Conservation (phyloP, 805 yeast genomes). For the Kazachstania taianensis region DNA sequence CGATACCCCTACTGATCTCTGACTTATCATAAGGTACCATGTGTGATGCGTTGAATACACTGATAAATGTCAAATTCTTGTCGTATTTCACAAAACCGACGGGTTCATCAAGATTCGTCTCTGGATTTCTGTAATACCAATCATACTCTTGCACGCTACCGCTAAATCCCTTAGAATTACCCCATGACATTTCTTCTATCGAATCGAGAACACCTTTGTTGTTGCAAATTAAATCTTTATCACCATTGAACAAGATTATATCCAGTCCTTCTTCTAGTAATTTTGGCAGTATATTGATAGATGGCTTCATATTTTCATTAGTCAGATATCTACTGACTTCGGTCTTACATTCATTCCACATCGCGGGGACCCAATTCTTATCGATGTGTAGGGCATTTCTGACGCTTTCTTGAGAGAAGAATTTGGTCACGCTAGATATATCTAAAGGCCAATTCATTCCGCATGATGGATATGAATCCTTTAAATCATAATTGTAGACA, state of each 20-base stretch:
- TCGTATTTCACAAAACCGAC: constrained; percentile 44
- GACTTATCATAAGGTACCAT: constrained; percentile 89
- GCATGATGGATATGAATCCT: constrained; percentile 73
- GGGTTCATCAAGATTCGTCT: constrained; percentile 20
- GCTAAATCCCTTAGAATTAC: constrained; percentile 36
- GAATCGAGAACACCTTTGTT: constrained; percentile 61
- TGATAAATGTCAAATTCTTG: constrained; percentile 66
- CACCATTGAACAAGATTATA: constrained; percentile 74
- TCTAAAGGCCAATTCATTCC: constrained; percentile 90
- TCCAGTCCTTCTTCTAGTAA: constrained; percentile 47
- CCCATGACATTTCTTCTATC: constrained; percentile 56
- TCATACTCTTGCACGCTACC: constrained; percentile 19
- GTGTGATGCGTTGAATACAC: constrained; percentile 70
- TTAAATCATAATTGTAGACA: constrained; percentile 68
- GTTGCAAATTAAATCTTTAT: constrained; percentile 83
- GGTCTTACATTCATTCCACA: constrained; percentile 74
- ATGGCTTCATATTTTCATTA: constrained; percentile 45
- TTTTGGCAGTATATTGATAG: constrained; percentile 57
- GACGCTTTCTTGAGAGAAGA: constrained; percentile 40
- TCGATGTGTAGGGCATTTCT: constrained; percentile 44
- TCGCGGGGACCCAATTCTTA: constrained; percentile 20
- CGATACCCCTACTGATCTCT: constrained; percentile 54
- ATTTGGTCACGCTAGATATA: constrained; percentile 41
- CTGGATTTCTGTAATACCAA: constrained; percentile 32
- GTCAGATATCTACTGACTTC: constrained; percentile 43